These are phyloP conservation scores for Malania oleifera DNA, from an alignment of 164 flowering plant genomes.

Conservation along the genomic window DNA sequence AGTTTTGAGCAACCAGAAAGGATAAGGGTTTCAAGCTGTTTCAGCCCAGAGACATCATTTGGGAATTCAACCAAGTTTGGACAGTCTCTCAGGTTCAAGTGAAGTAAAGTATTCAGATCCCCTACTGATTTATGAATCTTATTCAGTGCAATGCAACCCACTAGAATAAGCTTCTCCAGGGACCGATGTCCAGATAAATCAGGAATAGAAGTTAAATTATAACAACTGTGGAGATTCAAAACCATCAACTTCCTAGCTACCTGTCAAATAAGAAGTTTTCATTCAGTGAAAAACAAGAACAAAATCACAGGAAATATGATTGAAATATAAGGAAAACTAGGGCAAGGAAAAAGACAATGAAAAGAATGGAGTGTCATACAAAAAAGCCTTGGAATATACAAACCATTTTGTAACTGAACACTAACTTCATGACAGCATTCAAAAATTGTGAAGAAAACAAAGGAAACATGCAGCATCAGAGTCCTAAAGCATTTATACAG, in stretches of 20 bases:
- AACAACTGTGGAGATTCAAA: slow-evolving; percentile 20
- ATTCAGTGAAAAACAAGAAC: no score
- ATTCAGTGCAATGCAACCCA: slow-evolving; percentile 12
- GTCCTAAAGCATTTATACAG: no score
- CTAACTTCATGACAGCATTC: no score
- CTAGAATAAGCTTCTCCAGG: slow-evolving; percentile 17
- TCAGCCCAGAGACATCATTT: background rate
- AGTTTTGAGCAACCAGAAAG: slow-evolving; percentile 20
- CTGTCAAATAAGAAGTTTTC: no score
- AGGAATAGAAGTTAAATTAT: slow-evolving; percentile 8
- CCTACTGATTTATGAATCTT: slow-evolving; percentile 22
- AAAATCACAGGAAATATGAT: no score
- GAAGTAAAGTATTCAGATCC: slow-evolving; percentile 7
- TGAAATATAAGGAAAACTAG: no score
- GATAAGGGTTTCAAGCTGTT: slow-evolving; percentile 8
- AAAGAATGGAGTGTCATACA: no score
- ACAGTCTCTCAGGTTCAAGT: slow-evolving; percentile 16
- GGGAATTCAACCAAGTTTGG: slow-evolving; percentile 10
- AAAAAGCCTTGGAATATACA: no score
- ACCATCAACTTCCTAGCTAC: slow-evolving; percentile 4
- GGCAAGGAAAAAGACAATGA: no score
- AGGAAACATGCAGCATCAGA: no score
- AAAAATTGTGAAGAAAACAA: no score
- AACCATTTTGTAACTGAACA: no score
- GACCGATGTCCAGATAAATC: slow-evolving; percentile 15